Percentiles rank a stretch among this genome's conserved stretches.
These are phyloP conservation scores for Conticribra guillardii DNA, from an alignment of 108 stramenopile species.

Conservation along the genomic window DNA sequence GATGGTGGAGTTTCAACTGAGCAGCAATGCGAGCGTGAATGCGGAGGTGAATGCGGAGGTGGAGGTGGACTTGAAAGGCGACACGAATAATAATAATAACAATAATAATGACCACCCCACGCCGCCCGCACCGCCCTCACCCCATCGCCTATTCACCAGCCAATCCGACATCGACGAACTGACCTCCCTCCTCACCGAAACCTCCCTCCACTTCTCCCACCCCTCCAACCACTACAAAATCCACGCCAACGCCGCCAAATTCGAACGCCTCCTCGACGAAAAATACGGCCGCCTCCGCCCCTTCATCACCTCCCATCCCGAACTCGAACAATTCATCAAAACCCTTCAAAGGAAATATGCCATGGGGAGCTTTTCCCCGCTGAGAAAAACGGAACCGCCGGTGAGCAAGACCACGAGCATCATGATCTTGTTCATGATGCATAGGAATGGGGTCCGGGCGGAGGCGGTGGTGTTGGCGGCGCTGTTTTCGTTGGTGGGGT, in stretches of 20 bases:
- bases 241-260: slow-evolving; percentile 83
- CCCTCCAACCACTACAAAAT: slow-evolving; percentile 58
- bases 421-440: slow-evolving; percentile 87
- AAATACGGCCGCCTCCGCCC: slow-evolving; percentile 86
- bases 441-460: slow-evolving; percentile 64
- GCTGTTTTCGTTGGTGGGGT: slow-evolving; percentile 77
- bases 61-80: slow-evolving; percentile 28
- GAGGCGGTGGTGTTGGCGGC: slow-evolving; percentile 63
- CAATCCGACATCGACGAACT: slow-evolving; percentile 65
- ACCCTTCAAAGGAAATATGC: slow-evolving; percentile 74
- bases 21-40: slow-evolving; percentile 10
- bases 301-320: slow-evolving; percentile 78
- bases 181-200: slow-evolving; percentile 49
- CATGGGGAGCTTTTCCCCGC: slow-evolving; percentile 70
- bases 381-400: slow-evolving; percentile 65
- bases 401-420: slow-evolving; percentile 65
- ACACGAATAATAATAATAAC: slow-evolving; percentile 13
- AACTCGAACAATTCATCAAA: slow-evolving; percentile 65
- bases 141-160: slow-evolving; percentile 42
- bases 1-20: background rate
- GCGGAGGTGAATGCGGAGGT: slow-evolving; percentile 26
- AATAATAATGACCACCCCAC: slow-evolving; percentile 10
- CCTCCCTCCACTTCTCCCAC: slow-evolving; percentile 65
- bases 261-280: slow-evolving; percentile 85
- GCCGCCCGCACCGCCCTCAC: slow-evolving; percentile 36